Percentiles rank a stretch among this genome's conserved stretches.
phyloP scores from a whole-genome alignment of 2,329 filamentous ascomycete genomes.

The Aspergillus texensis region DNA sequence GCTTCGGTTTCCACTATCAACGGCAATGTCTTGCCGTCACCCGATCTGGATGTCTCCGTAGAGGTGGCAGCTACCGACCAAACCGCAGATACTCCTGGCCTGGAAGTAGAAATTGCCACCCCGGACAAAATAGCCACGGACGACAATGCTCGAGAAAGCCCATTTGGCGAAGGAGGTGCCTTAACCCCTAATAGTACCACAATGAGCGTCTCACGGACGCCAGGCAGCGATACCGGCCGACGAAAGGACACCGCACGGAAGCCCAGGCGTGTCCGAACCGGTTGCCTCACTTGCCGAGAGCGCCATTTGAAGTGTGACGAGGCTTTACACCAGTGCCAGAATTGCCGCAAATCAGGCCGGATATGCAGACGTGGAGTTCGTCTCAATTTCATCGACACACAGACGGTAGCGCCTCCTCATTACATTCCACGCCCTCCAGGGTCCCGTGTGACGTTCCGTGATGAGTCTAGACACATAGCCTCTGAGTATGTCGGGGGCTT shows the following conservation, averaged over 20 bases:
- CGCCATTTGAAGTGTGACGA: slow-evolving; percentile 92
- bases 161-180: slow-evolving; percentile 12
- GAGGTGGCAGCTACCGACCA: slow-evolving; percentile 16
- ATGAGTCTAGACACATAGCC: slow-evolving; percentile 87
- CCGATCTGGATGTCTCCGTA: slow-evolving; percentile 25
- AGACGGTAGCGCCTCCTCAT: slow-evolving; percentile 68
- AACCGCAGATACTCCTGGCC: slow-evolving; percentile 8
- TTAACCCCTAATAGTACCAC: slow-evolving; percentile 18
- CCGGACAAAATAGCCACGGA: slow-evolving; percentile 3
- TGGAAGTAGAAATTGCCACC: slow-evolving; percentile 2
- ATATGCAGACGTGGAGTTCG: slow-evolving; percentile 83
- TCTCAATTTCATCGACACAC: slow-evolving; percentile 88
- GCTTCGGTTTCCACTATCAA: slow-evolving; percentile 23
- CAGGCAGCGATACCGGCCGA: slow-evolving; percentile 21
- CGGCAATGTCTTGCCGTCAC: slow-evolving; percentile 22
- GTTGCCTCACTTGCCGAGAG: slow-evolving; percentile 87
- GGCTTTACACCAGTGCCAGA: slow-evolving; percentile 65
- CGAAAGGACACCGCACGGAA: slow-evolving; percentile 51
- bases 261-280: slow-evolving; percentile 84
- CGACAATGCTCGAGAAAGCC: slow-evolving; percentile 11
- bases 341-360: slow-evolving; percentile 85
- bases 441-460: slow-evolving; percentile 76
- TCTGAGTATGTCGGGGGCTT: slow-evolving; percentile 84
- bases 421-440: slow-evolving; percentile 62
- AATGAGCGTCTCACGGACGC: slow-evolving; percentile 11